Evolutionary conservation across 352 stramenopile species (phyloP).

Genomic region (Nothophytophthora sp.): DNA sequence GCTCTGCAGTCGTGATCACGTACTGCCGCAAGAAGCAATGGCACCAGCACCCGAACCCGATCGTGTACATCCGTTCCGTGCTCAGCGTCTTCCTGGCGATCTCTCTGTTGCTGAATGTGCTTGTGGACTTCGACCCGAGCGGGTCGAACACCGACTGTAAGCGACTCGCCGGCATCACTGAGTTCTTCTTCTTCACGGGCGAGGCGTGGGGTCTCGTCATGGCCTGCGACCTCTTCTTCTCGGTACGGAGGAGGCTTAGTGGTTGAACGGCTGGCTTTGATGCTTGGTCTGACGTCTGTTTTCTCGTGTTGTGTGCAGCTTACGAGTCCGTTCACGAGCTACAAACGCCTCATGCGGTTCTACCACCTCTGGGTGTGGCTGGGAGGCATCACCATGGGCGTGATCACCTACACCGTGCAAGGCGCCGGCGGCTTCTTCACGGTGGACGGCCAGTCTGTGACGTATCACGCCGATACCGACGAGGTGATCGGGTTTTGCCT

Average conservation of each 20-base stretch:
- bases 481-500: conserved; percentile 82
- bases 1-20: conserved; percentile 84
- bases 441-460: conserved; percentile 83
- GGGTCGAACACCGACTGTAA: conserved; percentile 58
- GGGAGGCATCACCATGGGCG: conserved; percentile 77
- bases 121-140: conserved; percentile 75
- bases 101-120: conserved; percentile 83
- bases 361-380: conserved; percentile 89
- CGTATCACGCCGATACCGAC: conserved; percentile 64
- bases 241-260: conserved; percentile 33
- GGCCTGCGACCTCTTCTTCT: conserved; percentile 88
- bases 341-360: conserved; percentile 90
- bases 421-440: conserved; percentile 85
- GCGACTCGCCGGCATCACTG: conserved; percentile 77
- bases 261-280: neutral
- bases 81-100: conserved; percentile 87
- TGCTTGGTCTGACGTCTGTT: neutral
- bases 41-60: conserved; percentile 90
- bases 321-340: conserved; percentile 89
- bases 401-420: conserved; percentile 69
- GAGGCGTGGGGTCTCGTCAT: conserved; percentile 89
- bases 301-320: conserved; percentile 32
- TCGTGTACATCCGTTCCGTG: conserved; percentile 84
- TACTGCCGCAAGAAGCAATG: conserved; percentile 88
- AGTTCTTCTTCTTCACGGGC: conserved; percentile 91